A percentile compares a stretch with the other conserved stretches of the same genome.
phyloP scores from a whole-genome alignment of 2,329 filamentous ascomycete species.

The Fusarium irregulare region DNA sequence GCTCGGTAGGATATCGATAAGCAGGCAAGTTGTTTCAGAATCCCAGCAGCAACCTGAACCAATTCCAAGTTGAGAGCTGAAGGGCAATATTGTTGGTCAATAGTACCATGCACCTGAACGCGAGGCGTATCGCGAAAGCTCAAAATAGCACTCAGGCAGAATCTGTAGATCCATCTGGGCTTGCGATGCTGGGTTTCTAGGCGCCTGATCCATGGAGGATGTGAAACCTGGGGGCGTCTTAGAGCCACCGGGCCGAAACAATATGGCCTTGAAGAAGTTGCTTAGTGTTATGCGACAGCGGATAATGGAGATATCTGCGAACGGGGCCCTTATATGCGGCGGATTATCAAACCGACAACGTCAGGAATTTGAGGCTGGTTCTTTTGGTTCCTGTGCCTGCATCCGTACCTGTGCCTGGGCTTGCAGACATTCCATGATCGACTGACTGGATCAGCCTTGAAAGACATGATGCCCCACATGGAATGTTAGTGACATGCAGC shows the following conservation, averaged over 20 bases:
- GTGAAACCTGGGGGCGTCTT: conserved; percentile 41
- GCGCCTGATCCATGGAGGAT: conserved; percentile 38
- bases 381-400: conserved; percentile 18
- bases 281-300: neutral
- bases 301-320: neutral
- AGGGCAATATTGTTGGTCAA: neutral
- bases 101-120: neutral
- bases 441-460: conserved; percentile 26
- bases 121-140: conserved; percentile 29
- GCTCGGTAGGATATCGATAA: neutral
- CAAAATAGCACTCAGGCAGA: conserved; percentile 26
- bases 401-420: neutral
- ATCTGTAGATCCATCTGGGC: conserved; percentile 11
- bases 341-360: conserved; percentile 10
- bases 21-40: conserved; percentile 1
- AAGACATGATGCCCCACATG: conserved; percentile 18
- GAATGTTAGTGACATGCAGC: conserved; percentile 20
- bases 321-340: neutral
- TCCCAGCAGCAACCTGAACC: neutral
- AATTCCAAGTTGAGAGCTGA: neutral
- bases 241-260: conserved; percentile 33
- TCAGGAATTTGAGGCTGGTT: conserved; percentile 3
- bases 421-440: conserved; percentile 19
- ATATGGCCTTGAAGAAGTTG: neutral
- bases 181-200: neutral